These are phyloP conservation scores for Saccharomycopsis selenospora DNA, from an alignment of 805 yeast genomes.

Conservation along the genomic window DNA sequence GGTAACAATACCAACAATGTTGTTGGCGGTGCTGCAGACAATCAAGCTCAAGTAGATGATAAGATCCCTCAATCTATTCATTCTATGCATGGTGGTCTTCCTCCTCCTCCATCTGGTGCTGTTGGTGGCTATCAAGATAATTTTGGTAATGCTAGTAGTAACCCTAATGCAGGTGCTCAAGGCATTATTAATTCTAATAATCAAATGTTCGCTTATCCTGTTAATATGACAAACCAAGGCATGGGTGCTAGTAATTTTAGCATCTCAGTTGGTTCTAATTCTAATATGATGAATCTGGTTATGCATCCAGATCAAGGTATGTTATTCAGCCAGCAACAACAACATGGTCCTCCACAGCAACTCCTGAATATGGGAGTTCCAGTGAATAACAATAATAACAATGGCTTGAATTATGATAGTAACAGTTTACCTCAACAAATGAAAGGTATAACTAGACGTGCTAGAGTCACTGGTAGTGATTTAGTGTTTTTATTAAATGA, in stretches of 20 bases:
- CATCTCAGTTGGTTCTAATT: not conserved
- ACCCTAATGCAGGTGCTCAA: too few species aligned
- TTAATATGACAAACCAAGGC: not conserved
- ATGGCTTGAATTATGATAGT: not conserved
- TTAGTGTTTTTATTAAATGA: conserved; percentile 59
- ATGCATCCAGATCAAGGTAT: not conserved
- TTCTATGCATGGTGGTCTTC: not conserved
- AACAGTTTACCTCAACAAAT: not conserved
- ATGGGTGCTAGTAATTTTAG: not conserved
- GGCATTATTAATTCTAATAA: too few species aligned
- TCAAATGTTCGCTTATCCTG: not conserved
- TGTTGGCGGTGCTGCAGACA: too few species aligned
- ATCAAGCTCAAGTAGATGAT: not conserved
- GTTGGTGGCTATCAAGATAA: not conserved
- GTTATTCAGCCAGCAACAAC: not conserved
- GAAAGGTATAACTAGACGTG: conserved; percentile 37
- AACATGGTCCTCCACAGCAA: not conserved
- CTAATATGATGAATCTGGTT: not conserved
- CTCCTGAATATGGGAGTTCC: too few species aligned
- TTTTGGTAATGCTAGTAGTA: not conserved
- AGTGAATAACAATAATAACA: too few species aligned
- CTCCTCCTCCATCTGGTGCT: not conserved
- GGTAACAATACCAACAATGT: too few species aligned
- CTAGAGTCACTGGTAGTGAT: conserved; percentile 76
- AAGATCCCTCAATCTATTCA: not conserved